A percentile compares a stretch with the other conserved stretches of the same genome.
Evolutionary conservation across 2,329 filamentous ascomycete species (phyloP).

Genomic region (Sporothrix schenckii): DNA sequence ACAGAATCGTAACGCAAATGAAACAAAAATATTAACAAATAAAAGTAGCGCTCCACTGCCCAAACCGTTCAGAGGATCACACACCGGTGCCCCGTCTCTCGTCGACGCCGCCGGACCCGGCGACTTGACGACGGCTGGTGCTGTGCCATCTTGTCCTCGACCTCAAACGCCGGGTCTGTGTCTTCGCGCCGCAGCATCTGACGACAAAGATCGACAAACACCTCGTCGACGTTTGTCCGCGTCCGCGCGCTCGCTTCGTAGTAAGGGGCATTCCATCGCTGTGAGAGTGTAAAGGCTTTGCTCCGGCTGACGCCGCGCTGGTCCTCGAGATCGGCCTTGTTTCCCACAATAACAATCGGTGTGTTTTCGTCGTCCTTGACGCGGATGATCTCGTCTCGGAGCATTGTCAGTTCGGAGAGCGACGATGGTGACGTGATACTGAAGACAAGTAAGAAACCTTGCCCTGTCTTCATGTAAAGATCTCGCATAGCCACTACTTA

Average conservation of each 20-base stretch:
- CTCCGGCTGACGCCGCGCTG: slow-evolving; percentile 76
- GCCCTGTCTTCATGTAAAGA: slow-evolving; percentile 90
- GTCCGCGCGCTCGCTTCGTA: slow-evolving; percentile 87
- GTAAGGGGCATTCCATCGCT: slow-evolving; percentile 85
- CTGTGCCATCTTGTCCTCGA: slow-evolving; percentile 50
- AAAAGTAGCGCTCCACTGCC: not conserved
- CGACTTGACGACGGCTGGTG: slow-evolving; percentile 41
- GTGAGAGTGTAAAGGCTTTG: slow-evolving; percentile 81
- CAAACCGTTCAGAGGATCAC: slow-evolving; percentile 47
- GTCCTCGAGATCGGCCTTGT: slow-evolving; percentile 89
- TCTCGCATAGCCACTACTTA: slow-evolving; percentile 68
- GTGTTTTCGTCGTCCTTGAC: slow-evolving; percentile 87
- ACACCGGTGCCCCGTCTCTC: slow-evolving; percentile 46
- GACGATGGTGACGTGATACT: slow-evolving; percentile 85
- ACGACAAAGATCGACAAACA: slow-evolving; percentile 80
- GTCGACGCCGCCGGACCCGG: slow-evolving; percentile 41
- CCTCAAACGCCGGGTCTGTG: slow-evolving; percentile 45
- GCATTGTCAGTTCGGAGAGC: slow-evolving; percentile 76
- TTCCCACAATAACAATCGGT: slow-evolving; percentile 87
- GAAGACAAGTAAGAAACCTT: slow-evolving; percentile 90
- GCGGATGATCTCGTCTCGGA: slow-evolving; percentile 86
- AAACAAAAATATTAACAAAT: not conserved
- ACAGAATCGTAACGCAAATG: slow-evolving; percentile 1
- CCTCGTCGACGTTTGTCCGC: slow-evolving; percentile 85
- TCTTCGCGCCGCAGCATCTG: slow-evolving; percentile 80